Evolutionary conservation across 2,329 filamentous ascomycete species (phyloP).

Genomic region (Phymatotrichopsis omnivora): DNA sequence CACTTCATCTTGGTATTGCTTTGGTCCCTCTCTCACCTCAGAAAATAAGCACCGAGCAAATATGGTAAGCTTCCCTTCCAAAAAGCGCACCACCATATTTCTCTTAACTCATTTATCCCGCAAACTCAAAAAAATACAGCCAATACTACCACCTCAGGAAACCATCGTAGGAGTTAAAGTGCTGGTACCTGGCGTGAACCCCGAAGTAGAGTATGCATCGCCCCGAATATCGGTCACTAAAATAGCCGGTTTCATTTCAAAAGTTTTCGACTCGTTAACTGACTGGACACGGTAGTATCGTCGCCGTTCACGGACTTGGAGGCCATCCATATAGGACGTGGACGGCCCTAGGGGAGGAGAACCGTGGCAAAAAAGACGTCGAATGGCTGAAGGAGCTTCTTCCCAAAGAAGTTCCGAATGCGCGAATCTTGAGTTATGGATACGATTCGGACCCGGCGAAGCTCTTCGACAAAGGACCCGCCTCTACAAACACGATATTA

Average conservation of each 20-base stretch:
- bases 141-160: too few relatives aligned
- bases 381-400: conserved; percentile 32
- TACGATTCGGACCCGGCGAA: conserved; percentile 31
- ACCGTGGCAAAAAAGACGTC: conserved; percentile 23
- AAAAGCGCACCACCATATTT: too few relatives aligned
- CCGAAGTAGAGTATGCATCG: conserved; percentile 19
- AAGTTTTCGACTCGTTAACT: background rate
- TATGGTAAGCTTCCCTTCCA: too few relatives aligned
- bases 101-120: too few relatives aligned
- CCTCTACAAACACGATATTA: conserved; percentile 30
- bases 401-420: conserved; percentile 30
- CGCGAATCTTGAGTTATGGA: conserved; percentile 32
- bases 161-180: conserved; percentile 20
- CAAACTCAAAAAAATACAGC: too few relatives aligned
- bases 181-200: conserved; percentile 14
- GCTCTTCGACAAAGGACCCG: conserved; percentile 26
- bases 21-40: too few relatives aligned
- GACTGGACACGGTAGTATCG: conserved; percentile 25
- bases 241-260: background rate
- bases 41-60: too few relatives aligned
- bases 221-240: background rate
- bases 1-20: too few relatives aligned
- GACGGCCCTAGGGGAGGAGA: conserved; percentile 23
- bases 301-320: conserved; percentile 30
- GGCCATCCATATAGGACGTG: conserved; percentile 31